These are phyloP conservation scores for Lichtheimia ornata DNA, from an alignment of 371 early-diverging fungal genomes.

Conservation along the genomic window DNA sequence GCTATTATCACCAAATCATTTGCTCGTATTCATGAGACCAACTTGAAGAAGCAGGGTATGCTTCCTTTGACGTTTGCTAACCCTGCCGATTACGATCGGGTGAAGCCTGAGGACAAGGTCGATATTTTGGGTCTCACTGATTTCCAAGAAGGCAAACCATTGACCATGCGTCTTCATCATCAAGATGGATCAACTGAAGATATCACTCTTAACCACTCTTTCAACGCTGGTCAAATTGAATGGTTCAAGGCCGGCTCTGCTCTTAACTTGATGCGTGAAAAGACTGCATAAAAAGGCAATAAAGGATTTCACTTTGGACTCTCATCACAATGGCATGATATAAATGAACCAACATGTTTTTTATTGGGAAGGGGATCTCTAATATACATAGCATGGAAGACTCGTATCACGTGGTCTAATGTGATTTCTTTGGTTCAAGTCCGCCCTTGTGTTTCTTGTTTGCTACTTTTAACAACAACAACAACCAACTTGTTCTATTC, in stretches of 20 bases:
- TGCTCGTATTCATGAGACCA: conserved; percentile 98
- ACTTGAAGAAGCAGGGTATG: conserved; percentile 98
- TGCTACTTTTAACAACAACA: no score
- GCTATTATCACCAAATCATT: conserved; percentile 92
- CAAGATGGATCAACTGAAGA: conserved; percentile 75
- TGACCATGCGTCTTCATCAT: conserved; percentile 72
- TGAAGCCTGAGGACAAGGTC: conserved; percentile 72
- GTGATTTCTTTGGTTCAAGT: no score
- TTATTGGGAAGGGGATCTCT: not conserved
- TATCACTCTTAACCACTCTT: conserved; percentile 91
- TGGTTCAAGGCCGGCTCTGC: conserved; percentile 97
- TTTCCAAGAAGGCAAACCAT: conserved; percentile 71
- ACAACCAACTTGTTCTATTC: no score
- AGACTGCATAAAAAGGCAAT: conserved; percentile 11
- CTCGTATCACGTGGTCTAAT: not conserved
- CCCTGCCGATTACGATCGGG: conserved; percentile 84
- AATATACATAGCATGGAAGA: not conserved
- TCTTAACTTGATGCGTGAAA: conserved; percentile 74
- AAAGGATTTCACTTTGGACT: no score
- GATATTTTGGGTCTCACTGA: conserved; percentile 74
- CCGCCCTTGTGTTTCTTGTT: no score
- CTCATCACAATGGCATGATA: no score
- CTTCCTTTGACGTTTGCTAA: conserved; percentile 92
- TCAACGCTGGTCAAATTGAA: conserved; percentile 87
- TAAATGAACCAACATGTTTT: not conserved